A percentile compares a stretch with the other conserved stretches of the same genome.
Evolutionary conservation across 2,329 filamentous ascomycete genomes (phyloP).

Genomic region (Xylariaceae sp.): DNA sequence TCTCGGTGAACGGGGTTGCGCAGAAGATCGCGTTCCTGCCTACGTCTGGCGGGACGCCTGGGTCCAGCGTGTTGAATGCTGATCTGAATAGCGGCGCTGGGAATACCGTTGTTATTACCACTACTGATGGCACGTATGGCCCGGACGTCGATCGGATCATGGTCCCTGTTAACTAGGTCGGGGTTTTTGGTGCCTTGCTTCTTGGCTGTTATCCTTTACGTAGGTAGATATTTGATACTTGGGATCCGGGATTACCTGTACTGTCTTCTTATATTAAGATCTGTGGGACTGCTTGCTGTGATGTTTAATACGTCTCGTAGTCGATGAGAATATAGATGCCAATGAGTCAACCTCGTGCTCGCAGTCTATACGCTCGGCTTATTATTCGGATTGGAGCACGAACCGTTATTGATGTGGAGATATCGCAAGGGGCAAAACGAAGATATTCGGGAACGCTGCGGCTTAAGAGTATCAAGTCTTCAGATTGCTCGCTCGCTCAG

Average conservation of each 20-base stretch:
- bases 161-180: constrained; percentile 39
- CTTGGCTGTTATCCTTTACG: background rate
- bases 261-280: no score
- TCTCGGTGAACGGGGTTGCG: constrained; percentile 52
- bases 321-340: no score
- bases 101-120: constrained; percentile 47
- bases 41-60: constrained; percentile 41
- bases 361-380: no score
- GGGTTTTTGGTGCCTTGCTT: background rate
- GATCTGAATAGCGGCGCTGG: constrained; percentile 42
- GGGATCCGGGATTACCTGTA: no score
- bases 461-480: background rate
- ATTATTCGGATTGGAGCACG: no score
- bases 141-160: constrained; percentile 53
- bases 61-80: constrained; percentile 45
- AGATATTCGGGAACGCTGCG: background rate
- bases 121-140: constrained; percentile 40
- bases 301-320: no score
- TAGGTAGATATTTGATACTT: background rate
- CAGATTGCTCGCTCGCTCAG: background rate
- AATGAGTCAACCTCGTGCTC: no score
- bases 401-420: no score
- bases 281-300: no score
- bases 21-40: constrained; percentile 54
- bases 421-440: no score